Evolutionary conservation across 1,139 yeast genomes (phyloP), one percentile per base, ranked within the genome.

Genomic region (Pneumocystis sp.): DNA sequence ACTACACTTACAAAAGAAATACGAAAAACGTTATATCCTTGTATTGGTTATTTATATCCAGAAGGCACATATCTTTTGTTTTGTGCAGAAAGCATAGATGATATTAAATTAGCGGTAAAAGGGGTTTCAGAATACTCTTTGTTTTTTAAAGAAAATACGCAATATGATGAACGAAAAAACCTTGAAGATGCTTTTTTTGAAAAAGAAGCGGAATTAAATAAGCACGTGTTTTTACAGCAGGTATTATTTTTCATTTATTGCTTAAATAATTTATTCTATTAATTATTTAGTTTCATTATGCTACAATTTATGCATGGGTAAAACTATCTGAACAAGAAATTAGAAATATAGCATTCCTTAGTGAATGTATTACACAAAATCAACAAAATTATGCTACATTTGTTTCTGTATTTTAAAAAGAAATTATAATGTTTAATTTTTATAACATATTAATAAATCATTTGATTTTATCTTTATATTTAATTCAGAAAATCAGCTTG

Each of bases 321-420:
- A 86, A 90, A 77, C 85, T 96, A 25, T 87, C 88, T 73, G 98
- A 95, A 77, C 98, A 95, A 77, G 99, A 95, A 76, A 84, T 95
- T 68, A 83, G 98, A 76, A 95, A 95, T 75, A 85, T 95, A 70
- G 89, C 97, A 31, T 95, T 98, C 98, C 91, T 95, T 69, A 96
- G 97, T 63, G 99, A 95, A 78, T 95, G 99, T 79, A 78, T 78
- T 69, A 80, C 81, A 21, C 81, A 78, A 71, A 78, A 78, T 69
- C 81, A 79, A 70, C 76, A 76, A 71, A 79, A 76, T 25, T 25
- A 50, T 50, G 57, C 57, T 25, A 50, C 57, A 25, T 50, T 50
- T 25, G 57, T 50, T 50, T 50, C 57, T 50, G 57, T 50, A 50
- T 50, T 50, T 25, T 50, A 15, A 25, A 50, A 50, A 21, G 12